phyloP scores from a whole-genome alignment of 2,329 filamentous ascomycete genomes.

The Aspergillus nomiae region DNA sequence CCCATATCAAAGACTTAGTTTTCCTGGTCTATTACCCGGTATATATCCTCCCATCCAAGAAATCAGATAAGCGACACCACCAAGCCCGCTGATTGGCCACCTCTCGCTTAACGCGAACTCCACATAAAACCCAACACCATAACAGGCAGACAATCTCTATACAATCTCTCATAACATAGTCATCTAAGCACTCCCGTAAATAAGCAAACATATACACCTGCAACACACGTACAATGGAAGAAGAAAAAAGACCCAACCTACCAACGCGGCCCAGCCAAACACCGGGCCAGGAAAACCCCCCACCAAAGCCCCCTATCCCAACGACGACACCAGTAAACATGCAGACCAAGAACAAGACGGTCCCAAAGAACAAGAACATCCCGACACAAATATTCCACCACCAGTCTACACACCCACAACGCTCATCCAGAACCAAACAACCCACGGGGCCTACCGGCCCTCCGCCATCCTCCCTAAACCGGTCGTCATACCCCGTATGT shows the following conservation, averaged over 20 bases:
- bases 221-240: background rate
- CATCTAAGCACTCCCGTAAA: background rate
- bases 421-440: conserved; percentile 12
- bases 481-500: conserved; percentile 16
- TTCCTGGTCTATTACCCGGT: too few relatives aligned
- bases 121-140: background rate
- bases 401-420: background rate
- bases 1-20: too few relatives aligned
- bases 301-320: background rate
- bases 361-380: background rate
- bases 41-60: too few relatives aligned
- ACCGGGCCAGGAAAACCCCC: background rate
- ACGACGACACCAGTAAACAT: background rate
- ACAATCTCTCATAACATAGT: background rate
- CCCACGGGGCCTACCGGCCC: background rate
- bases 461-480: conserved; percentile 12
- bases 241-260: background rate
- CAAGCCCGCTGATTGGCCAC: background rate
- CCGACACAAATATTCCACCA: background rate
- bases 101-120: background rate
- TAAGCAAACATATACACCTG: background rate
- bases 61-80: background rate
- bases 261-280: background rate
- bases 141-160: too few relatives aligned
- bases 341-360: background rate